Conservation (phyloP, 2,329 filamentous ascomycete species). For the Beauveria sp. region DNA sequence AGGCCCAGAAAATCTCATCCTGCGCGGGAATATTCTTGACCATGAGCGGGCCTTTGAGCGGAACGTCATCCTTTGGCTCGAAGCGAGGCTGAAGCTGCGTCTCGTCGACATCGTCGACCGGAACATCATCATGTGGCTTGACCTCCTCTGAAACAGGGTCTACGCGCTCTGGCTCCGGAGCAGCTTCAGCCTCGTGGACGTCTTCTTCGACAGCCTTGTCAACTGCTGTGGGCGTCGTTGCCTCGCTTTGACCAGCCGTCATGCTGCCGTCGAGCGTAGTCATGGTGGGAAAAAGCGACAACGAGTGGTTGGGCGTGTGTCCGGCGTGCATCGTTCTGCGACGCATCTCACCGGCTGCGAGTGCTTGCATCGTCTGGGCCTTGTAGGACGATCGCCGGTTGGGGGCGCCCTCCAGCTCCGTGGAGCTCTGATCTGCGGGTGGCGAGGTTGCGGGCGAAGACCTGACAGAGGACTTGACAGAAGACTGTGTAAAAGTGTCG, state of each 20-base stretch:
- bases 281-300: constrained; percentile 42
- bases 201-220: neutral
- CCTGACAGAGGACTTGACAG: constrained; percentile 21
- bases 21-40: constrained; percentile 48
- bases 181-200: neutral
- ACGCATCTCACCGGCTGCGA: constrained; percentile 40
- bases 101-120: neutral
- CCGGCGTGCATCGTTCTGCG: constrained; percentile 55
- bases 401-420: constrained; percentile 11
- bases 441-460: constrained; percentile 23
- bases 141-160: neutral
- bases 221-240: constrained; percentile 21
- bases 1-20: constrained; percentile 46
- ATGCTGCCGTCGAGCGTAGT: constrained; percentile 30
- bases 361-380: constrained; percentile 36
- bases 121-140: neutral
- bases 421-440: constrained; percentile 16
- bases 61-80: constrained; percentile 36
- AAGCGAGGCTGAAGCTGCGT: constrained; percentile 22
- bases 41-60: constrained; percentile 45
- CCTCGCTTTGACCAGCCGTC: constrained; percentile 20
- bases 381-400: constrained; percentile 26
- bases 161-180: neutral
- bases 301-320: constrained; percentile 54
- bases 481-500: constrained; percentile 39